These are phyloP conservation scores for Daldinia childiae DNA, from an alignment of 495 filamentous ascomycete genomes.

Conservation along the genomic window DNA sequence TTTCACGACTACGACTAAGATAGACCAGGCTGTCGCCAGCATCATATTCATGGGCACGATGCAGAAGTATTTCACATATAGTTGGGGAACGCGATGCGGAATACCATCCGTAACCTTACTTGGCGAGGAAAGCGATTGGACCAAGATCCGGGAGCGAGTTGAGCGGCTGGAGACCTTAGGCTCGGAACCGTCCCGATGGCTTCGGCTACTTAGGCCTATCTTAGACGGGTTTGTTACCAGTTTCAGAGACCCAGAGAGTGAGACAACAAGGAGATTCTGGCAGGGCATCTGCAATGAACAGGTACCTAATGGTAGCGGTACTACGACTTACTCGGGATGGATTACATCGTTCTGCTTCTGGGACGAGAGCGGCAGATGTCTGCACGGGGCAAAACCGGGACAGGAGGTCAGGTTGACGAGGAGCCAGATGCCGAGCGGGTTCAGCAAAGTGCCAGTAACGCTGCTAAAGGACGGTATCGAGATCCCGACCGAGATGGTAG, in stretches of 20 bases:
- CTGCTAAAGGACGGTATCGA: conserved; percentile 43
- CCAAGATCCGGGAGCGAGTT: conserved; percentile 47
- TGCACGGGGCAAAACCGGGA: conserved; percentile 39
- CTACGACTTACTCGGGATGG: conserved; percentile 54
- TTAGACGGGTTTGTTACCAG: conserved; percentile 48
- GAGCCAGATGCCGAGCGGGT: conserved; percentile 52
- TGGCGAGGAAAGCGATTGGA: conserved; percentile 52
- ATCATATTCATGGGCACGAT: conserved; percentile 59
- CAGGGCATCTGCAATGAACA: conserved; percentile 47
- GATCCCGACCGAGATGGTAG: conserved; percentile 52
- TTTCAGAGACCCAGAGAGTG: conserved; percentile 47
- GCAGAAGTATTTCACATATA: conserved; percentile 59
- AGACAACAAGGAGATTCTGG: conserved; percentile 47
- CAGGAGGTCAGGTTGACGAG: conserved; percentile 38
- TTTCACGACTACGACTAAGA: conserved; percentile 56
- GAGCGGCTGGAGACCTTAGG: conserved; percentile 48
- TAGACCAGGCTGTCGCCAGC: conserved; percentile 54
- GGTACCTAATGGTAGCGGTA: conserved; percentile 49
- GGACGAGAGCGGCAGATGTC: conserved; percentile 51
- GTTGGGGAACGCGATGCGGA: conserved; percentile 51
- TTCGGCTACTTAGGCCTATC: conserved; percentile 45
- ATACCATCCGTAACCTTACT: conserved; percentile 56
- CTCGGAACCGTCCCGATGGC: conserved; percentile 45
- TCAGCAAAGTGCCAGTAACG: conserved; percentile 50
- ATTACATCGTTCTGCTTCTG: conserved; percentile 56